Percentiles rank a stretch among this genome's conserved stretches.
Evolutionary conservation across 352 stramenopile genomes (phyloP).

Genomic region (Phytophthora palmivora): DNA sequence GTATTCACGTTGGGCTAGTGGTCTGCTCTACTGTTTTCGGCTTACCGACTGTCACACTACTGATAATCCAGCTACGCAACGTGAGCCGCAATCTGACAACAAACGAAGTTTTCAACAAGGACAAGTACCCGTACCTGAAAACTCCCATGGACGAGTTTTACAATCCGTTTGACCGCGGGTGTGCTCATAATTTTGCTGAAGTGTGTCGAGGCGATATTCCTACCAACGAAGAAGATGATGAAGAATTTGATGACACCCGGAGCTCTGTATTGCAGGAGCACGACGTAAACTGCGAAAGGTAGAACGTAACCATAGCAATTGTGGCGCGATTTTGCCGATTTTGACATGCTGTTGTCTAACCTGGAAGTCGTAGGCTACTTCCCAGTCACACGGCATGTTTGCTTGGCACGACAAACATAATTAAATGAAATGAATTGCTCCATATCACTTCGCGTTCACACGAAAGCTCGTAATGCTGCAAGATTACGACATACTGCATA

Average conservation of each 20-base stretch:
- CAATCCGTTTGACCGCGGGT: constrained; percentile 80
- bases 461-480: no score
- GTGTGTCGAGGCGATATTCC: constrained; percentile 47
- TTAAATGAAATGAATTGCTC: background rate
- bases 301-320: constrained; percentile 1
- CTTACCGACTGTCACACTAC: constrained; percentile 64
- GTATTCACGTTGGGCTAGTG: constrained; percentile 61
- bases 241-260: constrained; percentile 13
- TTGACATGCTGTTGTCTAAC: constrained; percentile 4
- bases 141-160: constrained; percentile 79
- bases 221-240: constrained; percentile 21
- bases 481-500: no score
- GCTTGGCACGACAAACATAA: background rate
- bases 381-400: constrained; percentile 4
- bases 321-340: constrained; percentile 11
- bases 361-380: background rate
- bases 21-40: constrained; percentile 73
- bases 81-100: constrained; percentile 77
- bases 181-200: constrained; percentile 63
- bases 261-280: constrained; percentile 31
- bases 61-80: constrained; percentile 78
- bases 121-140: constrained; percentile 89
- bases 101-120: constrained; percentile 91
- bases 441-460: no score
- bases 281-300: constrained; percentile 20